Evolutionary conservation across 1,284 basidiomycete species (phyloP).

Genomic region (Pseudomicrostroma phylloplanum): DNA sequence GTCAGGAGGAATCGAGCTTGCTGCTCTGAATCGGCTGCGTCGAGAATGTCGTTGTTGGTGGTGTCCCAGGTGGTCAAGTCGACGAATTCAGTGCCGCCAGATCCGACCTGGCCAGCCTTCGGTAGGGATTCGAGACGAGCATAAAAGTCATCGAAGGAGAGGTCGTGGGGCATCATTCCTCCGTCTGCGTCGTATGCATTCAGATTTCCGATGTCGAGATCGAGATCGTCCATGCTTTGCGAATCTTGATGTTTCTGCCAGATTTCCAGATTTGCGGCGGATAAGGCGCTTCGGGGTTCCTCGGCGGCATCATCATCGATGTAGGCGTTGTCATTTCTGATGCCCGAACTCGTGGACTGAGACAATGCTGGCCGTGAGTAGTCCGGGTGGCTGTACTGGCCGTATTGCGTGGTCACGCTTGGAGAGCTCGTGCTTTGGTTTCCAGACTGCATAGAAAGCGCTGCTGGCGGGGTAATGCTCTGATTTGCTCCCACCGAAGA

Average conservation of each 20-base stretch:
- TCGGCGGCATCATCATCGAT: slow-evolving; percentile 1
- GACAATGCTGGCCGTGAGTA: too few species aligned
- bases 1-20: slow-evolving; percentile 26
- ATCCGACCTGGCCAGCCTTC: slow-evolving; percentile 28
- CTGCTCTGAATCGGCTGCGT: slow-evolving; percentile 29
- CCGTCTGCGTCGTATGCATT: background rate
- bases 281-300: slow-evolving; percentile 18
- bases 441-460: too few species aligned
- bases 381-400: too few species aligned
- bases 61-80: slow-evolving; percentile 10
- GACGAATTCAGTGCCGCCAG: slow-evolving; percentile 20
- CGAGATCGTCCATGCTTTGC: background rate
- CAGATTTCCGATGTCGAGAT: too few species aligned
- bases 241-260: slow-evolving; percentile 26
- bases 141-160: slow-evolving; percentile 29
- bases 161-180: slow-evolving; percentile 14
- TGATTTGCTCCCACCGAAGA: too few species aligned
- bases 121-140: slow-evolving; percentile 35
- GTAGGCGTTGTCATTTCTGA: too few species aligned
- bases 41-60: slow-evolving; percentile 9
- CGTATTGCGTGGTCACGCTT: too few species aligned
- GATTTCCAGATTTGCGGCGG: slow-evolving; percentile 32
- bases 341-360: too few species aligned
- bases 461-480: too few species aligned
- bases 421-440: too few species aligned